A percentile compares a stretch with the other conserved stretches of the same genome.
phyloP scores from a whole-genome alignment of 2,329 filamentous ascomycete genomes.

The Orbilia javanica region DNA sequence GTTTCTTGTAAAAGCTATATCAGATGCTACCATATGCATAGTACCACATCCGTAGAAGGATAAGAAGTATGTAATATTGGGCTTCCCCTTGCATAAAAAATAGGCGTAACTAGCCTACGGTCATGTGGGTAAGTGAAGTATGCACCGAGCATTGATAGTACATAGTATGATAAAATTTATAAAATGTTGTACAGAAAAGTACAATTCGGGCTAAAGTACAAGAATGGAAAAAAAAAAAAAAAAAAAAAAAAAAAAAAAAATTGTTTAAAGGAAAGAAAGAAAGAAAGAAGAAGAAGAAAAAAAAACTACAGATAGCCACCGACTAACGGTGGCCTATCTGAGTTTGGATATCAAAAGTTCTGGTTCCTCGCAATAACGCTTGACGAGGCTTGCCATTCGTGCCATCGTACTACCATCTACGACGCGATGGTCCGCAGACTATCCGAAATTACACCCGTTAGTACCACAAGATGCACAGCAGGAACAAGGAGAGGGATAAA shows the following conservation, averaged over 20 bases:
- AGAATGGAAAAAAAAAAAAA: neutral
- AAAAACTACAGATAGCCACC: neutral
- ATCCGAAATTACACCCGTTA: slow-evolving; percentile 28
- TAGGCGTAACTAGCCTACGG: too few relatives aligned
- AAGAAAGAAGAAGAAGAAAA: neutral
- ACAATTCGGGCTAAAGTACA: slow-evolving; percentile 37
- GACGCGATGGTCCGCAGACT: slow-evolving; percentile 75
- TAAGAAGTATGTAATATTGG: neutral
- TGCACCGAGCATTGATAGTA: too few relatives aligned
- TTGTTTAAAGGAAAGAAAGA: too few relatives aligned
- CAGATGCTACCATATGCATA: slow-evolving; percentile 8
- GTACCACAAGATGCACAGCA: neutral
- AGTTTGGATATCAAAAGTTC: slow-evolving; percentile 88
- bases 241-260: neutral
- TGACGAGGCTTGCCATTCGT: slow-evolving; percentile 84
- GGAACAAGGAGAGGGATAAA: neutral
- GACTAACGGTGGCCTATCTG: slow-evolving; percentile 68
- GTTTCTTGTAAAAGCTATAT: slow-evolving; percentile 10
- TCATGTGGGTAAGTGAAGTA: slow-evolving; percentile 5
- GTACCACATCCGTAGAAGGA: neutral
- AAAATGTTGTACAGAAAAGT: slow-evolving; percentile 45
- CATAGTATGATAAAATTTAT: too few relatives aligned
- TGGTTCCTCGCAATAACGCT: slow-evolving; percentile 82
- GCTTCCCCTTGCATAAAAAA: slow-evolving; percentile 43
- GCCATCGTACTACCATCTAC: slow-evolving; percentile 96